Conservation (phyloP, 768 basidiomycete genomes). For the Boletus barrowsii region DNA sequence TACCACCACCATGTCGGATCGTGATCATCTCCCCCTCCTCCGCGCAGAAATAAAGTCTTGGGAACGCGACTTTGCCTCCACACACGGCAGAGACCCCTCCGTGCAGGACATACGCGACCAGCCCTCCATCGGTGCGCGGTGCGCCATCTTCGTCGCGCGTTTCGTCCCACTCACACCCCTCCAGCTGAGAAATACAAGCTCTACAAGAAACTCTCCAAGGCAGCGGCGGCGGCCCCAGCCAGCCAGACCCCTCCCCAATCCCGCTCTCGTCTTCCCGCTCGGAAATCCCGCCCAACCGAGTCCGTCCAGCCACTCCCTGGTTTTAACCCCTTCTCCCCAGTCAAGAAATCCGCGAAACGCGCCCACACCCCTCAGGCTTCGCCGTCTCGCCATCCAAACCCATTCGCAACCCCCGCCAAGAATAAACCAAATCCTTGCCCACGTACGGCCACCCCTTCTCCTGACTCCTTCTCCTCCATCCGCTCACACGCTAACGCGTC, state of each 20-base stretch:
- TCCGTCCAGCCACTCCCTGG: slow-evolving; percentile 50
- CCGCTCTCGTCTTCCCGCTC: slow-evolving; percentile 32
- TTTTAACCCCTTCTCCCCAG: slow-evolving; percentile 79
- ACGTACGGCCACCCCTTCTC: slow-evolving; percentile 31
- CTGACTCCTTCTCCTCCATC: slow-evolving; percentile 42
- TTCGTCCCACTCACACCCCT: neutral
- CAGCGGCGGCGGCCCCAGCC: slow-evolving; percentile 18
- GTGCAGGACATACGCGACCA: slow-evolving; percentile 68
- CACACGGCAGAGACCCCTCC: slow-evolving; percentile 56
- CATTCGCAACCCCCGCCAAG: slow-evolving; percentile 45
- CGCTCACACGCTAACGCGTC: slow-evolving; percentile 1
- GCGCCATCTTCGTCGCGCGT: slow-evolving; percentile 18
- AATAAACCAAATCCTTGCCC: slow-evolving; percentile 27
- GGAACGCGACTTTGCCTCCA: slow-evolving; percentile 65
- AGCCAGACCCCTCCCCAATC: slow-evolving; percentile 34
- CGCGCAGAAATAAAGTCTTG: slow-evolving; percentile 73
- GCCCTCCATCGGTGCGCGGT: slow-evolving; percentile 69
- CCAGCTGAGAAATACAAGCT: slow-evolving; percentile 77
- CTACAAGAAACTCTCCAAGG: slow-evolving; percentile 73
- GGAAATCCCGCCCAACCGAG: slow-evolving; percentile 51
- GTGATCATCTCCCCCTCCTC: slow-evolving; percentile 35
- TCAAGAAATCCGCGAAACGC: slow-evolving; percentile 44
- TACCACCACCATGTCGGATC: neutral
- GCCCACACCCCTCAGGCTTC: slow-evolving; percentile 13
- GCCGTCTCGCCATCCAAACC: slow-evolving; percentile 31